phyloP scores from a whole-genome alignment of 1,284 basidiomycete species.

The Puccinia novopanici region DNA sequence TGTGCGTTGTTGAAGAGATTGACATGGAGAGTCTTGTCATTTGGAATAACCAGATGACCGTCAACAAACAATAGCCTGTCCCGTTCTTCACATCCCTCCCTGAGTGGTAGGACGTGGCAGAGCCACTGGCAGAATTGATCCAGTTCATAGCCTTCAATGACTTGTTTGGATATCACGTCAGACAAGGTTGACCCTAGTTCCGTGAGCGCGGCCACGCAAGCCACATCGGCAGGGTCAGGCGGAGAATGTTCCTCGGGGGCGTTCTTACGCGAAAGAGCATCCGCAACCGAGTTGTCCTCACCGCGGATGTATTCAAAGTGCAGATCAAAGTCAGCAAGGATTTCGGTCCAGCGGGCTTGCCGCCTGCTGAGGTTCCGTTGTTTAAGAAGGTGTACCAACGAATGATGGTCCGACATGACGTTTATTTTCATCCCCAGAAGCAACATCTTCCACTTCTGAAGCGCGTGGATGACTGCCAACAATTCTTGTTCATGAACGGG shows the following conservation, averaged over 20 bases:
- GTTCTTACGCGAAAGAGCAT: too few relatives aligned
- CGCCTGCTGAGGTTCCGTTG: too few relatives aligned
- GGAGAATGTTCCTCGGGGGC: background rate
- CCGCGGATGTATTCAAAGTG: too few relatives aligned
- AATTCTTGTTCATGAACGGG: too few relatives aligned
- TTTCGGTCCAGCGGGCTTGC: too few relatives aligned
- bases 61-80: slow-evolving; percentile 59
- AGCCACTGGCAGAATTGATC: slow-evolving; percentile 58
- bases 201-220: background rate
- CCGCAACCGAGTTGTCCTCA: too few relatives aligned
- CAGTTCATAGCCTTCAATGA: slow-evolving; percentile 56
- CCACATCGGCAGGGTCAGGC: background rate
- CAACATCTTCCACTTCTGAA: too few relatives aligned
- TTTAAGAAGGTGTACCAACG: background rate
- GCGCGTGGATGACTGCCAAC: too few relatives aligned
- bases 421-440: too few relatives aligned
- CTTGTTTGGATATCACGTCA: slow-evolving; percentile 53
- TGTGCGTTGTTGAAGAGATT: slow-evolving; percentile 56
- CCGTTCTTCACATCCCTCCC: background rate
- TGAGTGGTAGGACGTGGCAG: background rate
- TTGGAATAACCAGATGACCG: slow-evolving; percentile 58
- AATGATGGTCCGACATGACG: too few relatives aligned
- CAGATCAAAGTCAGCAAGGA: too few relatives aligned
- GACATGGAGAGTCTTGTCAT: slow-evolving; percentile 52
- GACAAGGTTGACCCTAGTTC: slow-evolving; percentile 25